Evolutionary conservation across 441 rosid species (phyloP).

Genomic region (Eutrema salsugineum): DNA sequence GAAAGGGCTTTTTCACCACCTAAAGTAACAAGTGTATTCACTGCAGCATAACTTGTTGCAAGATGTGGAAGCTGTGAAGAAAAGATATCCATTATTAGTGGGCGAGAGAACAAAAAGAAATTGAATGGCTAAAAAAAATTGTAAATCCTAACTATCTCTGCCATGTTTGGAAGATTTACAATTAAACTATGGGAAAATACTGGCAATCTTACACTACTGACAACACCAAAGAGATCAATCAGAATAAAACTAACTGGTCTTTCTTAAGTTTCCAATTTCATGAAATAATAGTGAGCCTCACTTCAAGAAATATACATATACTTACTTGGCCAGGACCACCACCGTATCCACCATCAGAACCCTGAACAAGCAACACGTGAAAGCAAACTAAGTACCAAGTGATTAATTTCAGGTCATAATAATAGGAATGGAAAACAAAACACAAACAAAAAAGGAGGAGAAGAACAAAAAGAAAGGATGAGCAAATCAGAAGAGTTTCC

Average conservation of each 20-base stretch:
- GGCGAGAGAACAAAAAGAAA: neutral
- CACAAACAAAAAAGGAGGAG: neutral
- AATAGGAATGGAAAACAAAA: neutral
- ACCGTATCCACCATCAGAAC: slow-evolving; percentile 81
- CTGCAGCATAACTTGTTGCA: slow-evolving; percentile 93
- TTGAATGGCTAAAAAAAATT: neutral
- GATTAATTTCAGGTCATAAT: neutral
- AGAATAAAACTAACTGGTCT: neutral
- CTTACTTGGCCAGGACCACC: slow-evolving; percentile 99
- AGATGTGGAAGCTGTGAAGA: slow-evolving; percentile 84
- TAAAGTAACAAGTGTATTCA: slow-evolving; percentile 80
- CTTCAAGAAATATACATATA: slow-evolving; percentile 15
- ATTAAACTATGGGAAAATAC: neutral
- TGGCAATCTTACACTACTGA: neutral
- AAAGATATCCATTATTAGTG: slow-evolving; percentile 15
- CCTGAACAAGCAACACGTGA: slow-evolving; percentile 39
- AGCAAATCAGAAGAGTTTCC: neutral
- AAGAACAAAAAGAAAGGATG: neutral
- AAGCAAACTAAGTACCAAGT: slow-evolving; percentile 7
- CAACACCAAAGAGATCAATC: neutral
- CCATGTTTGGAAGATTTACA: neutral
- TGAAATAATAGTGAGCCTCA: neutral
- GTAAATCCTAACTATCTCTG: neutral
- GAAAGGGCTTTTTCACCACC: slow-evolving; percentile 68
- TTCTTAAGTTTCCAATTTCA: neutral